Conservation (phyloP, 2,329 filamentous ascomycete genomes). For the Alternaria hordeiaustralica region DNA sequence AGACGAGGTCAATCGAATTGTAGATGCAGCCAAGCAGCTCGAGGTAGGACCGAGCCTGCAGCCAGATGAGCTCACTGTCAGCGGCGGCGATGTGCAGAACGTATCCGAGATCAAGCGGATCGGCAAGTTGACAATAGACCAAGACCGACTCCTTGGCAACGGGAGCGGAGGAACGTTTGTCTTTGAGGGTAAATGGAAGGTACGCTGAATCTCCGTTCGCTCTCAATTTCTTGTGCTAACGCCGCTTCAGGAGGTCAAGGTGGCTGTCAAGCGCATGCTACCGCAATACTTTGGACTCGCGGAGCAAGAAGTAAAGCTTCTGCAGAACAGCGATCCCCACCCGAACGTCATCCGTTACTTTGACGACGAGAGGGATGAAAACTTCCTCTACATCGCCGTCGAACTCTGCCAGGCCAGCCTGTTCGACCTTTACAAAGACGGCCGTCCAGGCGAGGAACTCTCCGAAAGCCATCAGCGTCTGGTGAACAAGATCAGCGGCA, state of each 20-base stretch:
- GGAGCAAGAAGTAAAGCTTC: constrained; percentile 86
- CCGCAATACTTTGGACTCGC: constrained; percentile 96
- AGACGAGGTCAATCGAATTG: constrained; percentile 46
- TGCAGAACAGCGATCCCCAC: constrained; percentile 94
- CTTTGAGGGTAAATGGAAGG: constrained; percentile 89
- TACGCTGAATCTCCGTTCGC: constrained; percentile 22
- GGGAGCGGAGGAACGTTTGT: constrained; percentile 98
- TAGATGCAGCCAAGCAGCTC: constrained; percentile 50
- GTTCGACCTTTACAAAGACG: constrained; percentile 84
- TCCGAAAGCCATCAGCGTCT: constrained; percentile 71
- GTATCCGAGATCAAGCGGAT: constrained; percentile 62
- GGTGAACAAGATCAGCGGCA: constrained; percentile 73
- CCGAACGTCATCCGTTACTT: constrained; percentile 97
- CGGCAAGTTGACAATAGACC: constrained; percentile 66
- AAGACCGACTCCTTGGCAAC: constrained; percentile 67
- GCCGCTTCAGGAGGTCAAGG: constrained; percentile 69
- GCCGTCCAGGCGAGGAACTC: constrained; percentile 50
- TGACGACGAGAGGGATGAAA: constrained; percentile 84
- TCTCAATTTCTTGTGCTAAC: constrained; percentile 11
- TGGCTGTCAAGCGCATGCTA: constrained; percentile 96
- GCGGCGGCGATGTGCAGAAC: constrained; percentile 55
- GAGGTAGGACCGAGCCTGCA: constrained; percentile 43
- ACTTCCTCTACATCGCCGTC: constrained; percentile 94
- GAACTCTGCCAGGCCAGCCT: constrained; percentile 94
- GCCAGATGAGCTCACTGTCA: constrained; percentile 49